Evolutionary conservation across 495 filamentous ascomycete species (phyloP).

Genomic region (Peziza echinospora): DNA sequence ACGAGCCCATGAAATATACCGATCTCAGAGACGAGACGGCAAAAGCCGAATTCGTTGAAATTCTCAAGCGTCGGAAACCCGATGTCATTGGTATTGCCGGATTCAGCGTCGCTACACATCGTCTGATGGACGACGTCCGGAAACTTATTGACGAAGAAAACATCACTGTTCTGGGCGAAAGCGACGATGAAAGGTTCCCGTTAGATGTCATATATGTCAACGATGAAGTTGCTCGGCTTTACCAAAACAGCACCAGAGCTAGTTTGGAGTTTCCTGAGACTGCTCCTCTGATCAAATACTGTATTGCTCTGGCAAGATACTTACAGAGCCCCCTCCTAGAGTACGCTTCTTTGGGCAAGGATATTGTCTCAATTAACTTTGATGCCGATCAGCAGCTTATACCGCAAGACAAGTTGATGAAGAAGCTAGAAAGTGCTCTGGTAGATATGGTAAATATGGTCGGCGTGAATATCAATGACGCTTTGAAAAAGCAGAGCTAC

Average conservation of each 20-base stretch:
- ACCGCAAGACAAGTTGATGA: conserved; percentile 61
- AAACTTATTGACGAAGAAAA: conserved; percentile 52
- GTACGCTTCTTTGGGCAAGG: conserved; percentile 75
- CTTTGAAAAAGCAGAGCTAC: conserved; percentile 45
- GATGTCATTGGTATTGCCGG: conserved; percentile 82
- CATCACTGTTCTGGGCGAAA: conserved; percentile 38
- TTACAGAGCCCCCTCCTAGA: conserved; percentile 87
- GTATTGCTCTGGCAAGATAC: conserved; percentile 70
- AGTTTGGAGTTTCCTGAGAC: conserved; percentile 58
- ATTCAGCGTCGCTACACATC: conserved; percentile 72
- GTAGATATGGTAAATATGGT: conserved; percentile 96
- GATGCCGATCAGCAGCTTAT: conserved; percentile 76
- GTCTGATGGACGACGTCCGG: conserved; percentile 55
- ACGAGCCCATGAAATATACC: conserved; percentile 67
- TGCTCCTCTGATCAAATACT: conserved; percentile 58
- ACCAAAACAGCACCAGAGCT: conserved; percentile 75
- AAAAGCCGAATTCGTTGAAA: conserved; percentile 43
- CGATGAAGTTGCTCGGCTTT: conserved; percentile 84
- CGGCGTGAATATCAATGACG: conserved; percentile 86
- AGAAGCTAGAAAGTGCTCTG: conserved; percentile 75
- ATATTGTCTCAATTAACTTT: conserved; percentile 67
- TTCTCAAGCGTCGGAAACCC: conserved; percentile 53
- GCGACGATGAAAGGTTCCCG: conserved; percentile 36
- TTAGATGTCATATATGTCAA: conserved; percentile 83
- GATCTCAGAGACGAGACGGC: conserved; percentile 55